Conservation (phyloP, 805 yeast genomes). For the Candida pini region DNA sequence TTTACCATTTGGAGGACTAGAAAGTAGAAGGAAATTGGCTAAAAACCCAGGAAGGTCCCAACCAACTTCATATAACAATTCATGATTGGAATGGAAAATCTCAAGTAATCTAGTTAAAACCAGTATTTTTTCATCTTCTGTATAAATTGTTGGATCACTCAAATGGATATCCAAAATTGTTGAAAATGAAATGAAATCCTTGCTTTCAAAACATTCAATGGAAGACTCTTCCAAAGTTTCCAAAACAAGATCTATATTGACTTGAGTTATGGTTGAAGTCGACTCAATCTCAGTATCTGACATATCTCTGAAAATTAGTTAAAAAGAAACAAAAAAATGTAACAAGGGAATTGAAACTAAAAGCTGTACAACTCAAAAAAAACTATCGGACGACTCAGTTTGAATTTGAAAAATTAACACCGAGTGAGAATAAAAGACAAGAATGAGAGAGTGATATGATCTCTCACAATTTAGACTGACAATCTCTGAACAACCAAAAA, state of each 20-base stretch:
- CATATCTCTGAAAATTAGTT: no score
- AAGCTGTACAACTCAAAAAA: no score
- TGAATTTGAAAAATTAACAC: no score
- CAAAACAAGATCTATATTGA: conserved; percentile 7
- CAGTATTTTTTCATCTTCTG: conserved; percentile 42
- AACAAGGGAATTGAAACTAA: no score
- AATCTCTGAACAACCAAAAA: no score
- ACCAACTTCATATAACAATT: conserved; percentile 62
- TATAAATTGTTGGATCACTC: conserved; percentile 39
- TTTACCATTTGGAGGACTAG: conserved; percentile 2
- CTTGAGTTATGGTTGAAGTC: conserved; percentile 7
- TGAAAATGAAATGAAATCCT: conserved; percentile 67
- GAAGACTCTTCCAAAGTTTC: conserved; percentile 21
- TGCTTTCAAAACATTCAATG: conserved; percentile 31
- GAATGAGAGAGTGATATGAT: no score
- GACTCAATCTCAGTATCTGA: conserved; percentile 11
- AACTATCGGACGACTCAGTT: no score
- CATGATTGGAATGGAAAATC: conserved; percentile 40
- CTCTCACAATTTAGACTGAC: no score
- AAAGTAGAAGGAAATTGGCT: conserved; percentile 43
- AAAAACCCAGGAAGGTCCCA: conserved; percentile 87
- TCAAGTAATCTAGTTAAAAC: conserved; percentile 43
- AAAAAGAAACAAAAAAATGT: no score
- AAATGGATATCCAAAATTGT: conserved; percentile 64
- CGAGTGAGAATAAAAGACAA: no score